Base-by-base conservation (phyloP, 768 basidiomycete species). In the Tulasnella sp. region DNA sequence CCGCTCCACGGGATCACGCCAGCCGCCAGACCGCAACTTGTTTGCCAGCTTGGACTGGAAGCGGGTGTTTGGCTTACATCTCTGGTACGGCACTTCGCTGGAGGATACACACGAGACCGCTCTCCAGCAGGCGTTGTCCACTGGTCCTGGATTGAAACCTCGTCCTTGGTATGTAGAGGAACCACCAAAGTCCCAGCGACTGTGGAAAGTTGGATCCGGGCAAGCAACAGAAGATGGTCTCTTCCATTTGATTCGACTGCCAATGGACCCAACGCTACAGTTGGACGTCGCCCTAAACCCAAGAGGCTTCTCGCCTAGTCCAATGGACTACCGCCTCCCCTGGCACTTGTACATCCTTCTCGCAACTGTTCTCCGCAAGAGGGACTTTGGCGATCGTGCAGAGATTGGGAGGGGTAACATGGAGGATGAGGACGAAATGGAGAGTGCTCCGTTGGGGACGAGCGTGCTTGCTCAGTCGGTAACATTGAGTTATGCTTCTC, bases 261-360 rank as follows among this genome's bases (percentile, higher is more conserved):
- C 90, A 82, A 87, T 92, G 12, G 90, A 94, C 74, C 90, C 91
- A 2, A 86, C 89, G 86, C 79, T 92, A 88, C 58, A 87, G 88
- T 72, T 96, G 88, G 73, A 90, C 86, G 37, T 77, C 45, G 86
- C 90, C 3, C 88, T 96, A 11, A 83, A 87, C 14, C 91, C 96
- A 0, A 84, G 90, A 9, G 93, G 93, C 31, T 94, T 92, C 79
- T 87, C 90, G 0, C 83, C 91, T 1, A 91, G 89, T 7, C 91
- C 91, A 0, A 82, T 89, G n/a, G 95, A 96, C 82, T 91, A 89
- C 81, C 89, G 94, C 29, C 84, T 97, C 75, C 87, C 93, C 8
- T 99, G 97, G 97, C 95, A 98, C 83, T 81, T 98, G 40, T 98
- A 97, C 82, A 88, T 95, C 74, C 85, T 99, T 40, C 85, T 99